phyloP scores from a whole-genome alignment of 2,329 filamentous ascomycete genomes.

The Ilyonectria mors-panacis region DNA sequence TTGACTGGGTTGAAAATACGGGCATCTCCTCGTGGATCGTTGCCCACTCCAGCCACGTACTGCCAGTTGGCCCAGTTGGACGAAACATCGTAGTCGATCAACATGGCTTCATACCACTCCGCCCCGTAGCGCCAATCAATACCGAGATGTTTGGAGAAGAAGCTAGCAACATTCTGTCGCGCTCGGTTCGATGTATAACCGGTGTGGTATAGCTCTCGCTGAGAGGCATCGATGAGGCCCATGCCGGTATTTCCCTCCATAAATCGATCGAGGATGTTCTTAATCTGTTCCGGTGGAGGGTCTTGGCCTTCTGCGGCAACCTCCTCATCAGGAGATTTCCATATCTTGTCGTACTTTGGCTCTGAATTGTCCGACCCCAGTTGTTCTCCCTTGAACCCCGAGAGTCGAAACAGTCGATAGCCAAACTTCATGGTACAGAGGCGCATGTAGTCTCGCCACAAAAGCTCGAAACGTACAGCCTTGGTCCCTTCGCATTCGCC shows the following conservation, averaged over 20 bases:
- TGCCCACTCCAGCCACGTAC: constrained; percentile 84
- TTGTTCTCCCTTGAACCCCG: constrained; percentile 70
- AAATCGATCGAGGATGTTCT: constrained; percentile 70
- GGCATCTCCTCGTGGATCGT: constrained; percentile 79
- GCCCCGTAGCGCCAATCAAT: constrained; percentile 87
- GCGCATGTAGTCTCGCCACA: constrained; percentile 88
- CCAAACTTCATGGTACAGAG: constrained; percentile 81
- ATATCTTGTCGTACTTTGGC: constrained; percentile 59
- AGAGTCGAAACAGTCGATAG: constrained; percentile 72
- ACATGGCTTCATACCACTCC: constrained; percentile 84
- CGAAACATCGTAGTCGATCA: constrained; percentile 82
- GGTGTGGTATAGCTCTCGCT: constrained; percentile 81
- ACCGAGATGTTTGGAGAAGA: constrained; percentile 79
- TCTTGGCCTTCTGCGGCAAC: constrained; percentile 54
- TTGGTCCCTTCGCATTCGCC: constrained; percentile 82
- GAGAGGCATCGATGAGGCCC: constrained; percentile 83
- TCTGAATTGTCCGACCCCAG: constrained; percentile 38
- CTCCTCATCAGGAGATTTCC: constrained; percentile 62
- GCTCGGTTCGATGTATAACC: constrained; percentile 85
- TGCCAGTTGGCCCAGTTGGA: constrained; percentile 90
- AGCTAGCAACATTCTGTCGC: constrained; percentile 82
- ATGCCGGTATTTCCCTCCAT: constrained; percentile 79
- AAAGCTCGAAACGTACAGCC: constrained; percentile 78
- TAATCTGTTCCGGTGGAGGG: constrained; percentile 60
- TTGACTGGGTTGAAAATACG: constrained; percentile 88